Evolutionary conservation across 139 green algal genomes (phyloP).

Genomic region (Diplosphaera chodatii): DNA sequence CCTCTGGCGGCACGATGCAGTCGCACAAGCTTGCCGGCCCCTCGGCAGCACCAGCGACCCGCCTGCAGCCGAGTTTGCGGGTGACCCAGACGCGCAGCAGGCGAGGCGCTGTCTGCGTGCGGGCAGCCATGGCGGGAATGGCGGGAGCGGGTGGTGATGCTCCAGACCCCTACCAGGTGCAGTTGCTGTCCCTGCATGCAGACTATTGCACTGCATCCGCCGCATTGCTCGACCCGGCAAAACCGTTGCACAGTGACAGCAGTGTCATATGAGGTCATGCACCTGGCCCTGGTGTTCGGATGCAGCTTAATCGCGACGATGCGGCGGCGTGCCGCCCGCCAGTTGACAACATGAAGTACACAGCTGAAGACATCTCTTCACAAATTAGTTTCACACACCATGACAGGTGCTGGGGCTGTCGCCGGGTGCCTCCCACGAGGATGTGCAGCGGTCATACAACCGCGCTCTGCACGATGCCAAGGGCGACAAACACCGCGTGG

Average conservation of each 20-base stretch:
- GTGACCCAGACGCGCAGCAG: background rate
- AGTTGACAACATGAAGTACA: too few species aligned
- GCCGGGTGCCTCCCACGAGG: slow-evolving; percentile 23
- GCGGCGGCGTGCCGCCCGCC: too few species aligned
- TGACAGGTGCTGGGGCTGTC: too few species aligned
- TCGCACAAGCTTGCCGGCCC: background rate
- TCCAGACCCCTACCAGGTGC: background rate
- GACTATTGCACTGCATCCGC: background rate
- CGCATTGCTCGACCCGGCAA: too few species aligned
- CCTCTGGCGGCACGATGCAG: background rate
- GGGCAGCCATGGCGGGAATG: background rate
- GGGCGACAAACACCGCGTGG: slow-evolving; percentile 23
- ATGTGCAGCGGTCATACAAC: slow-evolving; percentile 43
- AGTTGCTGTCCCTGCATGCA: background rate
- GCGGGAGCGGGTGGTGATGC: background rate
- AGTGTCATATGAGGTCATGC: too few species aligned
- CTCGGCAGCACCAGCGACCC: background rate
- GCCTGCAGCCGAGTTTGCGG: background rate
- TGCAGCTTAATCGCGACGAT: too few species aligned
- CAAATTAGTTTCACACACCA: too few species aligned
- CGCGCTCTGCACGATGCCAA: slow-evolving; percentile 22
- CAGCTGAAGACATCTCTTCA: too few species aligned
- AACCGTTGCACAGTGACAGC: too few species aligned
- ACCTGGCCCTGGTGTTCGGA: too few species aligned
- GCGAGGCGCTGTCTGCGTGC: background rate